phyloP scores from a whole-genome alignment of 1,139 yeast genomes.

The Saccharomyces pastorianus region DNA sequence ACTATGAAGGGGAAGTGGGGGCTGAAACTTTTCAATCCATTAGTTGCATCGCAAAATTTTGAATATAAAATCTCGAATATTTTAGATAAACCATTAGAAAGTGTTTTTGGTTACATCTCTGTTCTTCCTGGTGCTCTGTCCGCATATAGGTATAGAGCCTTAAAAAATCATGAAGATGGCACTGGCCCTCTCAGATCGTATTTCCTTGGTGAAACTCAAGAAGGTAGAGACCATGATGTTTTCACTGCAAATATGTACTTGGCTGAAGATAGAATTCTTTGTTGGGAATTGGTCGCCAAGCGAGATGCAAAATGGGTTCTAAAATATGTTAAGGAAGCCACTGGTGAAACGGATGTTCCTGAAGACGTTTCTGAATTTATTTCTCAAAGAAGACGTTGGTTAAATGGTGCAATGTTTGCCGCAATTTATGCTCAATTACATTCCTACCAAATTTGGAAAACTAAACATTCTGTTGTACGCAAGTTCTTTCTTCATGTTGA shows the following conservation, averaged over 20 bases:
- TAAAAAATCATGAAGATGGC: constrained; percentile 78
- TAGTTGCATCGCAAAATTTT: constrained; percentile 93
- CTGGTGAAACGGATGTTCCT: constrained; percentile 97
- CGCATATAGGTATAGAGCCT: constrained; percentile 86
- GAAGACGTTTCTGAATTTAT: constrained; percentile 84
- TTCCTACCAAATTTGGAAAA: constrained; percentile 71
- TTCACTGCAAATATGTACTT: constrained; percentile 95
- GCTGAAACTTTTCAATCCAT: constrained; percentile 70
- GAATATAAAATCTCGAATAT: constrained; percentile 96
- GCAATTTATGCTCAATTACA: constrained; percentile 82
- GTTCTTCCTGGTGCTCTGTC: constrained; percentile 95
- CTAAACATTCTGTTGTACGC: constrained; percentile 72
- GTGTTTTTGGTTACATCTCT: constrained; percentile 84
- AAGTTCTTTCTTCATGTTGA: constrained; percentile 76
- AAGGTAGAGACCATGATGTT: constrained; percentile 56
- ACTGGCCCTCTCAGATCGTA: constrained; percentile 86
- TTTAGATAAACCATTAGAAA: constrained; percentile 88
- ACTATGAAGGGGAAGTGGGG: constrained; percentile 90
- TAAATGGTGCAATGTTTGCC: constrained; percentile 95
- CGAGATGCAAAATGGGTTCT: constrained; percentile 82
- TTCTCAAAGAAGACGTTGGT: constrained; percentile 95
- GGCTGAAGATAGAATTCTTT: constrained; percentile 93
- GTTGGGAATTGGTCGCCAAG: constrained; percentile 96
- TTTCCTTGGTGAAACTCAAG: constrained; percentile 76
- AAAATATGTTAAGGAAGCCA: constrained; percentile 85